Evolutionary conservation across 129 eudicot genomes (phyloP).

Genomic region (Lactuca sativa): DNA sequence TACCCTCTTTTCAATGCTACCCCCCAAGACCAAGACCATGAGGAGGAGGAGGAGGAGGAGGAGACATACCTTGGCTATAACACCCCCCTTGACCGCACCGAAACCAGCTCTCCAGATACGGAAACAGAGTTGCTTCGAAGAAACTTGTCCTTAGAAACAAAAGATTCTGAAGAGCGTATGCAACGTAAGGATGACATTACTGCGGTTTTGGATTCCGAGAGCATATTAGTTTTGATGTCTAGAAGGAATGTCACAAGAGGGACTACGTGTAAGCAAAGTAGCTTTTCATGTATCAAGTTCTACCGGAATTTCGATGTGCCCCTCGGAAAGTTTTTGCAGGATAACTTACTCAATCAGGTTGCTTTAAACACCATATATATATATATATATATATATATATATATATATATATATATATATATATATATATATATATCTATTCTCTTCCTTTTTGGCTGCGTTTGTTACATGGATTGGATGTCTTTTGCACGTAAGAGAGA

Average conservation of each 20-base stretch:
- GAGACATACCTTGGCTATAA: slow-evolving; percentile 33
- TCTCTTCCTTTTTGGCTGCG: too few relatives aligned
- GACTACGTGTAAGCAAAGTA: slow-evolving; percentile 77
- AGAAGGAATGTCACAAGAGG: slow-evolving; percentile 68
- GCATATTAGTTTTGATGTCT: slow-evolving; percentile 88
- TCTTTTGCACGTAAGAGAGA: too few relatives aligned
- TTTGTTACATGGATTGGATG: too few relatives aligned
- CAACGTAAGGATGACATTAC: slow-evolving; percentile 55
- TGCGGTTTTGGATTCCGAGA: slow-evolving; percentile 64
- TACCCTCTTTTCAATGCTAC: slow-evolving; percentile 47
- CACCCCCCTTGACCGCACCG: slow-evolving; percentile 31
- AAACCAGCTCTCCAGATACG: slow-evolving; percentile 27
- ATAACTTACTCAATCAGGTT: slow-evolving; percentile 87
- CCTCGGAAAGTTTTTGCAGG: slow-evolving; percentile 77
- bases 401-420: too few relatives aligned
- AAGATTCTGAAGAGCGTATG: slow-evolving; percentile 36
- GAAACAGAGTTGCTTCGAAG: not conserved
- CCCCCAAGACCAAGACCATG: too few relatives aligned
- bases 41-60: slow-evolving; percentile 19
- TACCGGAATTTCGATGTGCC: slow-evolving; percentile 84
- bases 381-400: too few relatives aligned
- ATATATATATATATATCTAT: too few relatives aligned
- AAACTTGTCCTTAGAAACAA: slow-evolving; percentile 24
- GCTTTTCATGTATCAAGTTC: slow-evolving; percentile 81
- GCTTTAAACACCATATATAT: not conserved